Percentiles rank a stretch among this genome's conserved stretches.
These are phyloP conservation scores for Plenodomus tracheiphilus DNA, from an alignment of 2,329 filamentous ascomycete species.

Conservation along the genomic window DNA sequence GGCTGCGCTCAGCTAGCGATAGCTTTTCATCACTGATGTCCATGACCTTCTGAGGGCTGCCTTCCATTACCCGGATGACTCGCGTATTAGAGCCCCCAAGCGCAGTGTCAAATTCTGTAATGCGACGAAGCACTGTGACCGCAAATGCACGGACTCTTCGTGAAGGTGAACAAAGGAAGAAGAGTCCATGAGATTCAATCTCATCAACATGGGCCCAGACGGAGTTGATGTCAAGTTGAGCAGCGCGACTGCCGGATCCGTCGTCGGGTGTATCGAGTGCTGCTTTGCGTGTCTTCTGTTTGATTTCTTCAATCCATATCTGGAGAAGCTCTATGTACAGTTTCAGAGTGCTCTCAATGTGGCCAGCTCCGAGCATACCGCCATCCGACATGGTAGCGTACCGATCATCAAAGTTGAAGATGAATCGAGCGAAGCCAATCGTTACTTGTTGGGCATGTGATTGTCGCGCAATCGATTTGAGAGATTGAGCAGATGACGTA, in stretches of 20 bases:
- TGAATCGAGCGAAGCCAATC: slow-evolving; percentile 94
- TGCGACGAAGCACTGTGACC: slow-evolving; percentile 86
- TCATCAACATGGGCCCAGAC: slow-evolving; percentile 95
- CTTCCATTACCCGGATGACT: slow-evolving; percentile 90
- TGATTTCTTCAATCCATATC: slow-evolving; percentile 98
- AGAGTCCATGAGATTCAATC: slow-evolving; percentile 92
- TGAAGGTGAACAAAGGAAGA: slow-evolving; percentile 96
- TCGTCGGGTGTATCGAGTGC: slow-evolving; percentile 65
- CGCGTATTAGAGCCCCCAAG: slow-evolving; percentile 79
- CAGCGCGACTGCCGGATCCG: slow-evolving; percentile 69
- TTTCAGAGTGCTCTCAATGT: slow-evolving; percentile 91
- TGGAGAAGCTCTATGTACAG: slow-evolving; percentile 91
- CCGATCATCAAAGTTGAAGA: slow-evolving; percentile 96
- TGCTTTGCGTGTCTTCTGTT: slow-evolving; percentile 77
- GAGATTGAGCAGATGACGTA: slow-evolving; percentile 83
- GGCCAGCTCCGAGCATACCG: slow-evolving; percentile 88
- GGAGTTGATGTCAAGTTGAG: slow-evolving; percentile 82
- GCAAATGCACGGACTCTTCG: slow-evolving; percentile 85
- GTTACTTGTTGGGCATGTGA: slow-evolving; percentile 93
- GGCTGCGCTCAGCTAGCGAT: slow-evolving; percentile 88
- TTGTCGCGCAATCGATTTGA: slow-evolving; percentile 94
- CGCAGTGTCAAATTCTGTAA: slow-evolving; percentile 90
- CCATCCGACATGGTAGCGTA: slow-evolving; percentile 99
- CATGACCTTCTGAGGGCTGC: slow-evolving; percentile 84
- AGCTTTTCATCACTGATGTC: slow-evolving; percentile 90